Percentiles rank a stretch among this genome's conserved stretches.
These are phyloP conservation scores for Ensete glaucum DNA, from an alignment of 176 grass and related monocot species.

Conservation along the genomic window DNA sequence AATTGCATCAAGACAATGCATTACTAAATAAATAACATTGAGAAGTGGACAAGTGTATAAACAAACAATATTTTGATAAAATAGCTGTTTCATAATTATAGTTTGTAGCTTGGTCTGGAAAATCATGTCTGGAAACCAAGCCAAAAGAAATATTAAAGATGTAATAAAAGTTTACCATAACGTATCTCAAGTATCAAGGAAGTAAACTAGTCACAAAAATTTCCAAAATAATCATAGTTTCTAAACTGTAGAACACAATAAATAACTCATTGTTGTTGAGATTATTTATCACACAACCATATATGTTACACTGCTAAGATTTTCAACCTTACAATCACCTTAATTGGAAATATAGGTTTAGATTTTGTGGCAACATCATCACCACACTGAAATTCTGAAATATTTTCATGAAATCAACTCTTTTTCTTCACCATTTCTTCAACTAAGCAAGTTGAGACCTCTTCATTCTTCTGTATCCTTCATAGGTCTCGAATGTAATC, in stretches of 20 bases:
- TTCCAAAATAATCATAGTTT: background rate
- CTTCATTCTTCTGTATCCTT: background rate
- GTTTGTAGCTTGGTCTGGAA: too few relatives aligned
- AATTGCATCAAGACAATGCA: too few relatives aligned
- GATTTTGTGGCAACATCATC: background rate
- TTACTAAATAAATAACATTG: too few relatives aligned
- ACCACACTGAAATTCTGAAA: background rate
- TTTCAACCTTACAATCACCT: background rate
- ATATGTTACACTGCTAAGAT: background rate
- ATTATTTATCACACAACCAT: constrained; percentile 3
- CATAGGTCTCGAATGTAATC: background rate
- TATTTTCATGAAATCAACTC: constrained; percentile 3
- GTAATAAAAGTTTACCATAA: too few relatives aligned
- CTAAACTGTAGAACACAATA: background rate
- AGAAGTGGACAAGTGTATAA: too few relatives aligned
- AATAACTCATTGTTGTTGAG: background rate
- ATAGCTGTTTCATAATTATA: too few relatives aligned
- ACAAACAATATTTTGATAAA: too few relatives aligned
- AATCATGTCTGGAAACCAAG: too few relatives aligned
- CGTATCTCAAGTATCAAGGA: too few relatives aligned
- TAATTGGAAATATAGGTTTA: background rate
- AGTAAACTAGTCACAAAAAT: background rate
- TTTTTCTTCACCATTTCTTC: background rate
- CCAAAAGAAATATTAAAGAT: too few relatives aligned
- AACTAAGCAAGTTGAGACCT: background rate